Evolutionary conservation across 192 early-diverging fungal species (phyloP).

Genomic region (Obelidium mucronatum): DNA sequence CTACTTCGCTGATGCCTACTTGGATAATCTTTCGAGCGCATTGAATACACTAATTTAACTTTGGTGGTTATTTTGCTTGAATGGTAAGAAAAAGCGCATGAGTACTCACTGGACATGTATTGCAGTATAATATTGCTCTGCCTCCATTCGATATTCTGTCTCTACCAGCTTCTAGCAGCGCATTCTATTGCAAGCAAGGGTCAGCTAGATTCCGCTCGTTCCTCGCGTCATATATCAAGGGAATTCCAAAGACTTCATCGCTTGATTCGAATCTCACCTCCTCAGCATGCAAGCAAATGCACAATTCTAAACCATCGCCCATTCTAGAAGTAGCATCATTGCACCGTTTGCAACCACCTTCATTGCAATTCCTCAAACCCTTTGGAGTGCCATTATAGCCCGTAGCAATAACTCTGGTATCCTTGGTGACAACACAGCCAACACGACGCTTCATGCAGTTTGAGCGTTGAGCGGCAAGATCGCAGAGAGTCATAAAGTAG

Average conservation of each 20-base stretch:
- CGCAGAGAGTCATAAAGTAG: slow-evolving; percentile 95
- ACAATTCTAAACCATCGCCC: slow-evolving; percentile 82
- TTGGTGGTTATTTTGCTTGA: background rate
- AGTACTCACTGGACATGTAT: slow-evolving; percentile 74
- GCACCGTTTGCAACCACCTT: slow-evolving; percentile 93
- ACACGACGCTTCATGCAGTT: slow-evolving; percentile 99
- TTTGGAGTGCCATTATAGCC: slow-evolving; percentile 99
- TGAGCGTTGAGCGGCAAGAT: slow-evolving; percentile 85
- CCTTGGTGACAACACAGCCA: slow-evolving; percentile 90
- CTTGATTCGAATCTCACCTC: slow-evolving; percentile 57
- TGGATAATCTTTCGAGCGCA: slow-evolving; percentile 98
- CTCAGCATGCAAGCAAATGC: slow-evolving; percentile 97
- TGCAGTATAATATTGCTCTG: slow-evolving; percentile 87
- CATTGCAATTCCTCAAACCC: slow-evolving; percentile 90
- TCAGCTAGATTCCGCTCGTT: background rate
- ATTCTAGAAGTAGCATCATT: slow-evolving; percentile 80
- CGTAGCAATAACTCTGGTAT: slow-evolving; percentile 90
- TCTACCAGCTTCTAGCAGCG: slow-evolving; percentile 93
- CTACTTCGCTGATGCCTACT: slow-evolving; percentile 88
- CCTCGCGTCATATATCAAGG: slow-evolving; percentile 8
- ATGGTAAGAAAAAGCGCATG: slow-evolving; percentile 5
- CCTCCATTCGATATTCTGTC: slow-evolving; percentile 78
- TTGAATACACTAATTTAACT: slow-evolving; percentile 61
- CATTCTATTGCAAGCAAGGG: slow-evolving; percentile 67
- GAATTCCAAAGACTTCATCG: background rate